Percentiles rank a stretch among this genome's conserved stretches.
phyloP scores from a whole-genome alignment of 352 stramenopile species.

The Phytophthora parvispora region DNA sequence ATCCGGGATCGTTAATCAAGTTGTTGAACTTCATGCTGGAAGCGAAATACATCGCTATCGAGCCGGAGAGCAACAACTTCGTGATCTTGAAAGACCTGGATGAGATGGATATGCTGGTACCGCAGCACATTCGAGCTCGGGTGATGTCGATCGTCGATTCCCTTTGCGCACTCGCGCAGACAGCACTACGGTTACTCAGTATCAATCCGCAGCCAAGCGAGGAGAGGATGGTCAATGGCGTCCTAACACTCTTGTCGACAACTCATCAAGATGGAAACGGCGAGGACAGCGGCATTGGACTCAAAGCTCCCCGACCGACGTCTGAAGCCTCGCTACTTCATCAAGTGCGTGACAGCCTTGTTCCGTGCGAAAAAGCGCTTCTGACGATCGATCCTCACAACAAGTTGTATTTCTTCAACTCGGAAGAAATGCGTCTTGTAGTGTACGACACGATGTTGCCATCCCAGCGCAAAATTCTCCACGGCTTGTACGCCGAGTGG shows the following conservation, averaged over 20 bases:
- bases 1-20: slow-evolving; percentile 73
- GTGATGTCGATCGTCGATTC: slow-evolving; percentile 78
- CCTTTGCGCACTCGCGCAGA: slow-evolving; percentile 62
- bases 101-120: slow-evolving; percentile 80
- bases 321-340: slow-evolving; percentile 49
- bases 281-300: slow-evolving; percentile 32
- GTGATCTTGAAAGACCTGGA: slow-evolving; percentile 77
- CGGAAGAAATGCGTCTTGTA: slow-evolving; percentile 62
- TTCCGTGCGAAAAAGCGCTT: slow-evolving; percentile 71
- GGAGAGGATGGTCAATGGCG: slow-evolving; percentile 63
- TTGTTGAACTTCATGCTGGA: slow-evolving; percentile 79
- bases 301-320: slow-evolving; percentile 53
- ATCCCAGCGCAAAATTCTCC: slow-evolving; percentile 72
- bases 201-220: slow-evolving; percentile 75
- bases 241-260: slow-evolving; percentile 55
- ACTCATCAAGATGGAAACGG: slow-evolving; percentile 48
- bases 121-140: slow-evolving; percentile 73
- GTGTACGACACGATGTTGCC: slow-evolving; percentile 63
- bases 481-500: slow-evolving; percentile 70
- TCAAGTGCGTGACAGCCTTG: slow-evolving; percentile 68
- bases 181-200: slow-evolving; percentile 74
- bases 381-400: slow-evolving; percentile 55
- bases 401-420: slow-evolving; percentile 75
- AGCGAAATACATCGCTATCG: slow-evolving; percentile 71
- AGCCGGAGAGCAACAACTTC: slow-evolving; percentile 56